phyloP scores from a whole-genome alignment of 306 rosid genomes.

The Urtica urens region DNA sequence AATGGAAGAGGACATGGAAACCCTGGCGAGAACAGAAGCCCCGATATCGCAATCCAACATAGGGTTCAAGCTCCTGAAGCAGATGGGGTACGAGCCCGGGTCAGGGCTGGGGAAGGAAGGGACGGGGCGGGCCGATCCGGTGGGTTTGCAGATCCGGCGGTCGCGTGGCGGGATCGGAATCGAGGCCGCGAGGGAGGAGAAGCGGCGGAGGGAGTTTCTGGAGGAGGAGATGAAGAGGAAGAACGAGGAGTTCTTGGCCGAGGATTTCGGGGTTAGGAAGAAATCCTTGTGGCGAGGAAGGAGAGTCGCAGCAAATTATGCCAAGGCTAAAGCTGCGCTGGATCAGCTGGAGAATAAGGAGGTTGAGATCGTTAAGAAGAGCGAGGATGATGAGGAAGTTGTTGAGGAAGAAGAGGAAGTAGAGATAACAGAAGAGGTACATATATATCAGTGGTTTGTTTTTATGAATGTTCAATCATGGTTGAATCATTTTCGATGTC shows the following conservation, averaged over 20 bases:
- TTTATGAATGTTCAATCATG: neutral
- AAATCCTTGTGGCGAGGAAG: constrained; percentile 66
- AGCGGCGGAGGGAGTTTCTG: constrained; percentile 50
- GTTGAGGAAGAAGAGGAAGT: constrained; percentile 55
- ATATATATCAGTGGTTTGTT: neutral
- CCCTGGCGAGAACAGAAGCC: constrained; percentile 63
- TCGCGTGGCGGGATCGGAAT: constrained; percentile 86
- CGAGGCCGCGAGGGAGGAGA: constrained; percentile 59
- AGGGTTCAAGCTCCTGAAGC: constrained; percentile 75
- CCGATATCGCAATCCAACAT: constrained; percentile 88
- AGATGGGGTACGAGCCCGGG: constrained; percentile 88
- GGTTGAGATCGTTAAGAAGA: constrained; percentile 42
- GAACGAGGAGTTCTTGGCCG: constrained; percentile 50
- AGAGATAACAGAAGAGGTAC: constrained; percentile 70
- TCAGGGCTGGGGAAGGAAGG: constrained; percentile 71
- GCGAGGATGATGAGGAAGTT: constrained; percentile 47
- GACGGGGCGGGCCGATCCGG: constrained; percentile 66
- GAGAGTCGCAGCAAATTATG: constrained; percentile 47
- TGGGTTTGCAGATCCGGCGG: constrained; percentile 67
- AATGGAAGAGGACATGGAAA: constrained; percentile 62
- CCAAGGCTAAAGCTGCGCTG: constrained; percentile 74
- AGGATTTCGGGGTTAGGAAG: constrained; percentile 72
- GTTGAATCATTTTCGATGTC: neutral
- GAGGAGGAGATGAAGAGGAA: constrained; percentile 27
- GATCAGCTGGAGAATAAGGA: constrained; percentile 85